These are phyloP conservation scores for Trichoderma breve DNA, from an alignment of 2,329 filamentous ascomycete species.

Conservation along the genomic window DNA sequence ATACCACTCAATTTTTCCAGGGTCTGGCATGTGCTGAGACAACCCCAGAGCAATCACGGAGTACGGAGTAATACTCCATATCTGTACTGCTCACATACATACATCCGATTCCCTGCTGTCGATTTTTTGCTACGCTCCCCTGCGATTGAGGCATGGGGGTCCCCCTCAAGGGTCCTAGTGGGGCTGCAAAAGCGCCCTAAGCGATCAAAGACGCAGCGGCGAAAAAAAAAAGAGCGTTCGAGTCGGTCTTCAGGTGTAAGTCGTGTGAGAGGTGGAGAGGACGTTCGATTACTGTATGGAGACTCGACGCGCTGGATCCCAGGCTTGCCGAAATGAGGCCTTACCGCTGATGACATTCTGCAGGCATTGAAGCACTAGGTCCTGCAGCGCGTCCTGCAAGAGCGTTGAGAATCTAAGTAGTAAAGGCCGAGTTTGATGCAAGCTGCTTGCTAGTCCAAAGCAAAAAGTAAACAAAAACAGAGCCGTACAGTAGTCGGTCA, in stretches of 20 bases:
- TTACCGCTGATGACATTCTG: background rate
- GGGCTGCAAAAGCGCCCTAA: conserved; percentile 16
- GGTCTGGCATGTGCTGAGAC: background rate
- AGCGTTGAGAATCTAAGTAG: background rate
- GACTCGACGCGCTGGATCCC: background rate
- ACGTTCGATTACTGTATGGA: background rate
- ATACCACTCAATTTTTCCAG: background rate
- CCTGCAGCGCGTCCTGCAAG: background rate
- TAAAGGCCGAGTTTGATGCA: background rate
- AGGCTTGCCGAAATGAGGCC: conserved; percentile 11
- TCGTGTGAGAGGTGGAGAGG: background rate
- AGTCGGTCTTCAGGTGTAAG: conserved; percentile 7
- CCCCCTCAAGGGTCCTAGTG: background rate
- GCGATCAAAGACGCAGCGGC: conserved; percentile 12
- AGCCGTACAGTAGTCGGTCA: background rate
- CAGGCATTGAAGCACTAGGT: background rate
- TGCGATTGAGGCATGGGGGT: background rate
- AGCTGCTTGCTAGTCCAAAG: background rate
- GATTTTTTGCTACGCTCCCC: background rate
- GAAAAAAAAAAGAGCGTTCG: background rate
- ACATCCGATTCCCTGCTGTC: background rate
- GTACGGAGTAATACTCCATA: conserved; percentile 10
- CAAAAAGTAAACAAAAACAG: background rate
- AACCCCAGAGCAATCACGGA: conserved; percentile 4
- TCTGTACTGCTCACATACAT: background rate